Conservation (phyloP, 2,329 filamentous ascomycete genomes). For the Arthrobotrys entomopaga region DNA sequence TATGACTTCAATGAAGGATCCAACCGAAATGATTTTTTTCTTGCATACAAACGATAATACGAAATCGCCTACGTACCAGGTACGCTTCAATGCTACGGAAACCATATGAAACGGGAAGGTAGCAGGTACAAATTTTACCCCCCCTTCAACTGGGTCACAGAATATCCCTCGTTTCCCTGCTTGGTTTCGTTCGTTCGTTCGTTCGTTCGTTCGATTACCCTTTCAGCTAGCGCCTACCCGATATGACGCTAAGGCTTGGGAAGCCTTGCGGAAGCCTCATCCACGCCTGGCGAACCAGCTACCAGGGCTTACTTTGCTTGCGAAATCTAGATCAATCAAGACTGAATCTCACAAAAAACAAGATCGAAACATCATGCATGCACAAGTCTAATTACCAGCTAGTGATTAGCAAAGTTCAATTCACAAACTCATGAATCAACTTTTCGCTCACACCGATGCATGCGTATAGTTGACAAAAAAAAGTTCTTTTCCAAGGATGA, state of each 20-base stretch:
- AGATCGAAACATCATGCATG: not conserved
- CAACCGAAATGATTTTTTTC: conserved; percentile 7
- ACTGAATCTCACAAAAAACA: not conserved
- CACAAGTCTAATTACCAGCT: no score
- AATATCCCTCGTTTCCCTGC: conserved; percentile 36
- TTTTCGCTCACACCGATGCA: no score
- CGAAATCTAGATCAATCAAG: conserved; percentile 14
- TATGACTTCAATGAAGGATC: conserved; percentile 42
- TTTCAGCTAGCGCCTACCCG: conserved; percentile 49
- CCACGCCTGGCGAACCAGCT: conserved; percentile 32
- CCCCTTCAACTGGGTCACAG: no score
- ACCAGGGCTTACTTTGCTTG: conserved; percentile 11
- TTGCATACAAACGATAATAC: not conserved
- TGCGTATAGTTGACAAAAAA: no score
- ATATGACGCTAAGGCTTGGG: conserved; percentile 53
- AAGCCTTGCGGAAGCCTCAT: conserved; percentile 52
- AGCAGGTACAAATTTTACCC: conserved; percentile 4
- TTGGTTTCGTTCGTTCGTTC: conserved; percentile 9
- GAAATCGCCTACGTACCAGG: not conserved
- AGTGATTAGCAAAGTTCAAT: no score
- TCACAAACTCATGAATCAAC: no score
- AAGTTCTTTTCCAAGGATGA: no score
- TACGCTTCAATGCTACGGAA: no score
- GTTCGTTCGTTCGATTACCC: conserved; percentile 26
- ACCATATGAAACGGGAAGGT: conserved; percentile 2